Evolutionary conservation across 805 yeast species (phyloP), one percentile per base, ranked within the genome.

Genomic region (Metschnikowia henanensis): DNA sequence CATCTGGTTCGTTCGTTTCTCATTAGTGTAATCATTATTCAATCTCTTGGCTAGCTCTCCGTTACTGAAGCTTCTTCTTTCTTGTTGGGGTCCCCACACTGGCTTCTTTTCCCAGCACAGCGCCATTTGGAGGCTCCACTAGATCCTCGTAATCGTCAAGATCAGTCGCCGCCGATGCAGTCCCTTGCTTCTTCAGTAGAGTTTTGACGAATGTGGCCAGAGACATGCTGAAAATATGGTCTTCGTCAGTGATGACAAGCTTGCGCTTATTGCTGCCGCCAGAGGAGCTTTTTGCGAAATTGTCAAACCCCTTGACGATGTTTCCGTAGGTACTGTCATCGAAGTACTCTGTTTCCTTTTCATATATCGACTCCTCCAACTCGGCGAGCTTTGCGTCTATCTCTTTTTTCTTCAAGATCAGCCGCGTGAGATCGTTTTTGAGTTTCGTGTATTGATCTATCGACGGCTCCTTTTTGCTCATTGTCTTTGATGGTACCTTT

Each of bases 301-400:
- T 84, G 37, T 91, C 97, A 56, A 90, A 91, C 1, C 98, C 98
- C 50, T 85, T 84, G n/a, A 89, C 85, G 22, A 92, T 84, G 61
- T 88, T 91, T 0, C 97, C 91, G 43, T 78, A 78, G 22, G 73
- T 63, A 45, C 88, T 80, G 40, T 85, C 90, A 22, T 84, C 79
- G 36, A 91, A 77, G 59, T 91, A 91, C 12, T 79, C 77, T 8
- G 84, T 81, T 59, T 91, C 98, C 51, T 80, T 80, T 37, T 81
- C 84, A 65, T 81, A 90, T 5, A 91, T 83, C 40, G 79, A 78
- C 50, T 89, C 96, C 57, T 91, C 96, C 5, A 89, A 60, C 35
- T 63, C 65, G 18, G 77, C 77, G 37, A 84, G 72, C 51, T 80
- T 79, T 23, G 77, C 75, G 49, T 87, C 92, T n/a, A 87, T 66